A percentile compares a stretch with the other conserved stretches of the same genome.
Conservation (phyloP, 768 basidiomycete species). For the Tulasnella sp. region DNA sequence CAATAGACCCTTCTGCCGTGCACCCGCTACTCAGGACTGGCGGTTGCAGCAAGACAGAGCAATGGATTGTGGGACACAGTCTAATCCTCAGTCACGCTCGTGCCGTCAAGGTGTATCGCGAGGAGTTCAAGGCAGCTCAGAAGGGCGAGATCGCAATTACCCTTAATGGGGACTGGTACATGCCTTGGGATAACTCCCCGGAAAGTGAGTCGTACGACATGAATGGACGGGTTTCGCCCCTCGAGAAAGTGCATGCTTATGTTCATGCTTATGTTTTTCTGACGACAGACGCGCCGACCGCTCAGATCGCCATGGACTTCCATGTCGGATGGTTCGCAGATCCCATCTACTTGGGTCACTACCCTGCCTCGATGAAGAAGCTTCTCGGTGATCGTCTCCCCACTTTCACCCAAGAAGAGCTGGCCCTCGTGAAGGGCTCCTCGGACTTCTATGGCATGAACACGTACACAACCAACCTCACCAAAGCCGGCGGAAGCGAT, state of each 20-base stretch:
- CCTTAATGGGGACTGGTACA: slow-evolving; percentile 63
- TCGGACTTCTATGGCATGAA: slow-evolving; percentile 68
- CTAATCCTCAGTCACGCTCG: slow-evolving; percentile 60
- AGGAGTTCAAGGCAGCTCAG: slow-evolving; percentile 51
- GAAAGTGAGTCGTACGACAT: slow-evolving; percentile 42
- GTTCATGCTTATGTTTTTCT: slow-evolving; percentile 2
- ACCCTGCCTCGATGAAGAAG: slow-evolving; percentile 46
- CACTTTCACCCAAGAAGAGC: slow-evolving; percentile 45
- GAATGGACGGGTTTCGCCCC: no score
- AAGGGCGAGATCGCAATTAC: slow-evolving; percentile 67
- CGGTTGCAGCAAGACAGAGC: slow-evolving; percentile 21
- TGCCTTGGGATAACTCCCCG: slow-evolving; percentile 57
- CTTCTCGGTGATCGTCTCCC: slow-evolving; percentile 51
- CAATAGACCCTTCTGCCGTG: background rate
- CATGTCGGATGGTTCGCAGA: slow-evolving; percentile 47
- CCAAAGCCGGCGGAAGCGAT: slow-evolving; percentile 47
- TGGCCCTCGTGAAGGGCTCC: slow-evolving; percentile 47
- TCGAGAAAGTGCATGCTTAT: no score
- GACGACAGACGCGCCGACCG: slow-evolving; percentile 58
- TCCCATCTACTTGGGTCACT: slow-evolving; percentile 61
- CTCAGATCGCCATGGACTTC: slow-evolving; percentile 61
- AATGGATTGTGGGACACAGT: slow-evolving; percentile 50
- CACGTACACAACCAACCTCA: slow-evolving; percentile 58
- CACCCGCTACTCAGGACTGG: slow-evolving; percentile 14
- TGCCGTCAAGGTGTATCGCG: slow-evolving; percentile 55